Evolutionary conservation across 2,329 filamentous ascomycete genomes (phyloP).

Genomic region (Venturia aucupariae): DNA sequence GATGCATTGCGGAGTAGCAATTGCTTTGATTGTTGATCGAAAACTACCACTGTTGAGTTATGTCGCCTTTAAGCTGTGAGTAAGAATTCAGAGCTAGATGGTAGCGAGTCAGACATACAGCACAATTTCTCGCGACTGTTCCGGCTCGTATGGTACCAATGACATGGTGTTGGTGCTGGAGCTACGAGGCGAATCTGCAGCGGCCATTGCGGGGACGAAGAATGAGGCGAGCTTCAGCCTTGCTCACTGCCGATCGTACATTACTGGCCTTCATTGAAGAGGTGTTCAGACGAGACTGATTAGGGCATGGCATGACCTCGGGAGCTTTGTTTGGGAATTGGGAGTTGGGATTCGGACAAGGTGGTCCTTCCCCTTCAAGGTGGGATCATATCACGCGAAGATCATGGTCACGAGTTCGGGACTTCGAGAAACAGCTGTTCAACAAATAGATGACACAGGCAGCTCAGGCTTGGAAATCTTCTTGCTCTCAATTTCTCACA

Average conservation of each 20-base stretch:
- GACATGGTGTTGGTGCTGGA: constrained; percentile 41
- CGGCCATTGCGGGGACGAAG: not conserved
- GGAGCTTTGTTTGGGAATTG: too few relatives aligned
- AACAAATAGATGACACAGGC: too few relatives aligned
- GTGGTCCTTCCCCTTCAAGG: not conserved
- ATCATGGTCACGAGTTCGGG: not conserved
- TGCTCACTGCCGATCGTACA: not conserved
- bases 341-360: not conserved
- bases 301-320: not conserved
- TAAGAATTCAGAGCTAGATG: constrained; percentile 15
- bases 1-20: constrained; percentile 66
- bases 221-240: not conserved
- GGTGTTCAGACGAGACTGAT: not conserved
- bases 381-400: not conserved
- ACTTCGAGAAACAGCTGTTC: not conserved
- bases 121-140: constrained; percentile 68
- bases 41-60: constrained; percentile 84
- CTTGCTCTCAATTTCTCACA: too few relatives aligned
- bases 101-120: constrained; percentile 41
- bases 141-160: constrained; percentile 65
- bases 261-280: not conserved
- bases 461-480: too few relatives aligned
- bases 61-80: constrained; percentile 57
- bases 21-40: constrained; percentile 74
- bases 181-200: not conserved